Percentiles rank a stretch among this genome's conserved stretches.
These are phyloP conservation scores for Coemansia sp. DNA, from an alignment of 192 early-diverging fungal genomes.

Conservation along the genomic window DNA sequence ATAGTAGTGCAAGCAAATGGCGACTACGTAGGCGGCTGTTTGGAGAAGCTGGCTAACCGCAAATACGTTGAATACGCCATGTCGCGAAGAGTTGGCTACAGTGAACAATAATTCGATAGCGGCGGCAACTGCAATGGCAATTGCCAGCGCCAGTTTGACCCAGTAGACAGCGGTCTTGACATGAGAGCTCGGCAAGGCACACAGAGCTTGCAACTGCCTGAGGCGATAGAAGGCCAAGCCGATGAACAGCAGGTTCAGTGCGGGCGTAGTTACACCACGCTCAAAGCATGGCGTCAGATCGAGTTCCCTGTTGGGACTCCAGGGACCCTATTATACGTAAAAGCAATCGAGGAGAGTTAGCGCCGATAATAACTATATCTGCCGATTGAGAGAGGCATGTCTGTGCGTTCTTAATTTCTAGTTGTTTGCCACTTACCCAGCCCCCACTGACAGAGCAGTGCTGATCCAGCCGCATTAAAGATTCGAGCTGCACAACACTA, in stretches of 20 bases:
- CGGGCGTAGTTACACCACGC: constrained; percentile 13
- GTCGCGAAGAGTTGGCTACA: too few relatives aligned
- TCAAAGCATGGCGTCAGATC: constrained; percentile 40
- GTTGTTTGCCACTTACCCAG: constrained; percentile 22
- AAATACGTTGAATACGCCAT: constrained; percentile 8
- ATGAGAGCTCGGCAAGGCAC: neutral
- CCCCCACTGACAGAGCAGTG: constrained; percentile 13
- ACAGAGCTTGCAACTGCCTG: neutral
- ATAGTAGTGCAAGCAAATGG: constrained; percentile 14
- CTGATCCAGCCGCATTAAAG: neutral
- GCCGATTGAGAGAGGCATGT: too few relatives aligned
- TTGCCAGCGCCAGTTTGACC: constrained; percentile 12
- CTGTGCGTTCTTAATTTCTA: neutral
- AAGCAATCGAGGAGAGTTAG: neutral
- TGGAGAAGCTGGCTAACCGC: constrained; percentile 11
- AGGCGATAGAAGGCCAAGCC: constrained; percentile 7
- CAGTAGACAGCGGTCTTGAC: constrained; percentile 8
- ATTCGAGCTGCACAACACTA: neutral
- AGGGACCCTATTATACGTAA: constrained; percentile 23
- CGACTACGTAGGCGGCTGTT: neutral
- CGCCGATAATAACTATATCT: neutral
- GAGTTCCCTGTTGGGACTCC: constrained; percentile 20
- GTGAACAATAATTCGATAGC: constrained; percentile 8
- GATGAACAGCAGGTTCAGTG: constrained; percentile 18
- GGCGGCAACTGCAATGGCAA: neutral